Evolutionary conservation across 129 eudicot species (phyloP), one percentile per base, ranked within the genome.

Genomic region (Flaveria sonorensis): DNA sequence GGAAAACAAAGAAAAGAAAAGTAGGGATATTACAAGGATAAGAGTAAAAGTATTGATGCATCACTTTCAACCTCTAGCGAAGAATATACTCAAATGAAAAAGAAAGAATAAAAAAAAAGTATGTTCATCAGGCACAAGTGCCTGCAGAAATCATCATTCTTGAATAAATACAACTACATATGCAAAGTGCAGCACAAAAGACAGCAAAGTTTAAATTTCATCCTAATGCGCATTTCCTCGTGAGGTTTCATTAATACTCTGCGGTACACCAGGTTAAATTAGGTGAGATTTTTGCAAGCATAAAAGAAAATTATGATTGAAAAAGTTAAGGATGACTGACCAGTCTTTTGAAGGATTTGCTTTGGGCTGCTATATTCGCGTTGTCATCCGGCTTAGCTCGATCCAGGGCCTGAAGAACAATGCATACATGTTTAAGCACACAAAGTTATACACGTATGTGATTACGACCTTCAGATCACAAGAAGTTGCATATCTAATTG

Each of bases 381-480:
- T 68, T 74, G 80, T 91, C 94, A 73, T 85, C 94, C 32, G 88
- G 86, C 84, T 88, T 91, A 56, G 92, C 97, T 64, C 90, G 94
- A 77, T 88, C 94, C 51, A 91, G 71, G 43, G 94, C 94, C 97
- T 91, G 72, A 68, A 20, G 1, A 73, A 80, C 61, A 64, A 42
- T 80, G 50, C 67, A 64, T 20, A 71, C 42, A 47, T 79, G 51
- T 45, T 26, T 74, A 53, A 80, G 60, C 55, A 62, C 16, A 75
- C 13, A 32, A 59, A 6, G 64, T 79, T 65, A n/a, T 39, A 72
- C 32, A 23, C 5, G 30, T 30, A 45, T 67, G 70, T 60, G 30
- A 77, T 24, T 11, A 77, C 16, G 40, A 15, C 24, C n/a, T 14
- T 28, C 19, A 23, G 3, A 71, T 70, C 51, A 47, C 23, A 15